These are phyloP conservation scores for Aegilops longissima DNA, from an alignment of 176 grass and related monocot species.

Conservation along the genomic window DNA sequence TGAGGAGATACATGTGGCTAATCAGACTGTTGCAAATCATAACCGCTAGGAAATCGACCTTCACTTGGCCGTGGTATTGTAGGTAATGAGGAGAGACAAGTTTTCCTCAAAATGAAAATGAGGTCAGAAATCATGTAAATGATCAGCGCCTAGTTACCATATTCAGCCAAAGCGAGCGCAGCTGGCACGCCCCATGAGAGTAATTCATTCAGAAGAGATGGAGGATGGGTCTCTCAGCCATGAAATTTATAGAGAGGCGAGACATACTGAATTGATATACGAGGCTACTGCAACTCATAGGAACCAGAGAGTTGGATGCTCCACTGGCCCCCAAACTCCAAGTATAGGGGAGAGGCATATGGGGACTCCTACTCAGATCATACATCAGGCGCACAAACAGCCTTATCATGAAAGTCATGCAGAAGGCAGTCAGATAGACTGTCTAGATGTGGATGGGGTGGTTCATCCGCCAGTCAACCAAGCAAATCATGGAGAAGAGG, in stretches of 20 bases:
- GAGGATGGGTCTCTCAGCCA: neutral
- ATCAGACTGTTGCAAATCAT: neutral
- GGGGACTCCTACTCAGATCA: neutral
- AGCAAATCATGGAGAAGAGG: conserved; percentile 13
- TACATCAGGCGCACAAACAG: neutral
- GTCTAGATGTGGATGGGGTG: conserved; percentile 8
- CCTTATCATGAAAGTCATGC: neutral
- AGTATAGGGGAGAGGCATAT: neutral
- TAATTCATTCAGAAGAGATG: conserved; percentile 16
- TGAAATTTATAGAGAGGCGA: conserved; percentile 8
- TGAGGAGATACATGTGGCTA: neutral
- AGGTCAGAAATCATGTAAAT: neutral
- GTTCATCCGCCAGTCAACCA: neutral
- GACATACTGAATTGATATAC: neutral
- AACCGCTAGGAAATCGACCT: neutral
- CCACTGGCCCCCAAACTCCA: neutral
- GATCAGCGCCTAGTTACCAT: neutral
- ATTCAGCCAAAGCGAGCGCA: neutral
- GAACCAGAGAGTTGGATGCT: conserved; percentile 7
- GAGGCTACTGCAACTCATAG: neutral
- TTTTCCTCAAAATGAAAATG: neutral
- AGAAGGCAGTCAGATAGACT: neutral
- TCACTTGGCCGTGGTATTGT: neutral
- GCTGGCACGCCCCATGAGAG: neutral
- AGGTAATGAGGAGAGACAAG: neutral